phyloP scores from a whole-genome alignment of 345 rosid genomes.

The Sisymbrium irio region DNA sequence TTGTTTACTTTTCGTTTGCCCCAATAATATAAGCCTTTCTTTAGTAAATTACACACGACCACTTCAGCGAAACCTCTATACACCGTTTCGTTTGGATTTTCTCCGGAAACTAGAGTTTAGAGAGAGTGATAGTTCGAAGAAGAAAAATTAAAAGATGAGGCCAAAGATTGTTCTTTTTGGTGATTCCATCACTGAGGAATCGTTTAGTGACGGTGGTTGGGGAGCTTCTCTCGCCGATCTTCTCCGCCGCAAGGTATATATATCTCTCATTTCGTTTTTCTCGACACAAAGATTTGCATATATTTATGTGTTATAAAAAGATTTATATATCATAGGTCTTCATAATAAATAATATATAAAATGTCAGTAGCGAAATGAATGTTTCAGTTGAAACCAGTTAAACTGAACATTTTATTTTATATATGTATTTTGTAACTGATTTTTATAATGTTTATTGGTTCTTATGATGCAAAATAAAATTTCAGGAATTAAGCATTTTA shows the following conservation, averaged over 20 bases:
- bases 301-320: not conserved
- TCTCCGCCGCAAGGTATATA: slow-evolving; percentile 65
- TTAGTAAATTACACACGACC: not conserved
- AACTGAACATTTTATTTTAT: not conserved
- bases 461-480: too few species aligned
- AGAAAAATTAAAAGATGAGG: slow-evolving; percentile 42
- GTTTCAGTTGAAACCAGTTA: not conserved
- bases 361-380: not conserved
- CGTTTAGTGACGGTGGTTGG: slow-evolving; percentile 74
- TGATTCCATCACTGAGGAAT: slow-evolving; percentile 85
- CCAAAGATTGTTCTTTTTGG: slow-evolving; percentile 78
- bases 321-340: not conserved
- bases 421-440: not conserved
- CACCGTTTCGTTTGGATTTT: not conserved
- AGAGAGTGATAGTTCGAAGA: not conserved
- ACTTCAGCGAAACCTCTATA: too few species aligned
- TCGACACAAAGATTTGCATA: not conserved
- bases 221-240: slow-evolving; percentile 79
- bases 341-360: not conserved
- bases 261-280: not conserved
- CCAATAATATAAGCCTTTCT: not conserved
- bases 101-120: not conserved
- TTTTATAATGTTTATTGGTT: too few species aligned
- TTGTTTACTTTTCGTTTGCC: not conserved
- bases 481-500: too few species aligned